Conservation (phyloP, 257 asterid species). For the Nicotiana sylvestris region DNA sequence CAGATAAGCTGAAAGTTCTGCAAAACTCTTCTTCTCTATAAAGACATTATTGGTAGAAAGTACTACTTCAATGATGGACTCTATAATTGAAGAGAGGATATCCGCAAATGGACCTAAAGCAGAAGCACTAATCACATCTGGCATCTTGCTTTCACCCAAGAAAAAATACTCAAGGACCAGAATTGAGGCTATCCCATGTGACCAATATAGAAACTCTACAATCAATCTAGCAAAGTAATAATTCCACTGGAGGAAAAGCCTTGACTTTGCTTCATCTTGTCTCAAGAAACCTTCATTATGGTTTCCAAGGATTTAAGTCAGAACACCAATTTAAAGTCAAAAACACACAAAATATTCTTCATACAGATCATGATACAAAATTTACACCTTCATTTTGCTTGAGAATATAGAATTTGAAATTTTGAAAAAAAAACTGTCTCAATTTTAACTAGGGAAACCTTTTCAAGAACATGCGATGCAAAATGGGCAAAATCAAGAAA, state of each 20-base stretch:
- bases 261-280: neutral
- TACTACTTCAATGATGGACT: slow-evolving; percentile 34
- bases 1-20: slow-evolving; percentile 42
- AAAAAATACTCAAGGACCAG: neutral
- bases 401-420: neutral
- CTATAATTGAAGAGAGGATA: slow-evolving; percentile 27
- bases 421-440: neutral
- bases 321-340: neutral
- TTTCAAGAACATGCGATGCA: neutral
- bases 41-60: slow-evolving; percentile 32
- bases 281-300: neutral
- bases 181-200: neutral
- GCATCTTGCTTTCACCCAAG: slow-evolving; percentile 23
- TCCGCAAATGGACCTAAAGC: slow-evolving; percentile 26
- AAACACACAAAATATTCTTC: neutral
- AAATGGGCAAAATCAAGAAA: slow-evolving; percentile 1
- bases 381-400: neutral
- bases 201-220: neutral
- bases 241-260: neutral
- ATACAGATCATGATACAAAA: neutral
- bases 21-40: slow-evolving; percentile 37
- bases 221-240: neutral
- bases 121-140: slow-evolving; percentile 26
- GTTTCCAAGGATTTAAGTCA: neutral
- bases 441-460: neutral